Evolutionary conservation across 306 rosid genomes (phyloP), one percentile per base, ranked within the genome.

Genomic region (Oemleria cerasiformis): DNA sequence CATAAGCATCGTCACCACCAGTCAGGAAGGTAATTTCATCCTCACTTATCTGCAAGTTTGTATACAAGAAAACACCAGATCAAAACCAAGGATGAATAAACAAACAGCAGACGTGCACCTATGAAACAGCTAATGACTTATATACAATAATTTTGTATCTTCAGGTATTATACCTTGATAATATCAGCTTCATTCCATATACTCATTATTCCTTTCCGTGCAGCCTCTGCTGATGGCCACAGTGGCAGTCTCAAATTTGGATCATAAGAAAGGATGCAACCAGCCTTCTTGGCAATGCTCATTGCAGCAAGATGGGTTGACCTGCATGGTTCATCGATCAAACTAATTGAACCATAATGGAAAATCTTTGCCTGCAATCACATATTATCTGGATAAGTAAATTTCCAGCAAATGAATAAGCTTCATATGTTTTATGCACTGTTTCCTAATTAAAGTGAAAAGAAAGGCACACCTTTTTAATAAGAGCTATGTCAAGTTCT

Each of bases 301-400:
- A 93, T 76, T n/a, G 94, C 94, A 76, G 92, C 94, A 80, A 83
- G 86, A 65, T 93, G 98, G 65, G 94, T 81, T n/a, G 94, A 93
- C 75, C 78, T 84, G 79, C 85, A 78, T 21, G 98, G 98, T 42
- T 93, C 97, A 8, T 81, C 87, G 75, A 93, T 93, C 92, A 93
- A 88, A 86, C 97, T 93, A 73, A 93, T 93, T 57, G 98, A 93
- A 70, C 98, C 98, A 77, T 85, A 93, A 83, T 93, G 98, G 71
- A 93, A 88, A 48, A 90, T 84, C 61, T 65, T 77, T 34, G 93
- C 97, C 96, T 90, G 86, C 75, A 87, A 60, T 70, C 61, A 81
- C 2, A 65, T 53, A 45, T 73, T 66, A 58, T 30, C 49, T 49
- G 53, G 67, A 72, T 41, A 44, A 55, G 64, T 67, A 7, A 68